Conservation (phyloP, 2,329 filamentous ascomycete species). For the Alternaria ethzedia region DNA sequence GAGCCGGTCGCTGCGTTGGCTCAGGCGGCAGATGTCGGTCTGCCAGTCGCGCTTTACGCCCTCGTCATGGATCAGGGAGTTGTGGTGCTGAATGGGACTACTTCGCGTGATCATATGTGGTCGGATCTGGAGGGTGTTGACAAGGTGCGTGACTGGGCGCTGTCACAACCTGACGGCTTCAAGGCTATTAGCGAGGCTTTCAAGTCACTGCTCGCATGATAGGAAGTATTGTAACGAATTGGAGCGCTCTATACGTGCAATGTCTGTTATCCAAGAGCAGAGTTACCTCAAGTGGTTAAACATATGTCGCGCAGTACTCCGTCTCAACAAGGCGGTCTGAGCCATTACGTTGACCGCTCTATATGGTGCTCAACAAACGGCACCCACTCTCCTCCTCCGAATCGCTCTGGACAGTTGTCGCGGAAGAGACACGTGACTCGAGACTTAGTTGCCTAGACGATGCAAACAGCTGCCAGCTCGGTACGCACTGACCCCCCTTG, state of each 20-base stretch:
- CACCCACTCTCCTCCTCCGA: not conserved
- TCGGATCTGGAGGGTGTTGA: constrained; percentile 58
- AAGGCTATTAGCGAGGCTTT: constrained; percentile 40
- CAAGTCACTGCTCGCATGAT: not conserved
- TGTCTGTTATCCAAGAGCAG: not conserved
- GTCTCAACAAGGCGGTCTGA: not conserved
- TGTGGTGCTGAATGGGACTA: constrained; percentile 64
- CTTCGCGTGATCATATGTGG: constrained; percentile 58
- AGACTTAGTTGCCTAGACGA: not conserved
- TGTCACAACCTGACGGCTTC: constrained; percentile 59
- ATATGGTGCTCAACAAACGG: not conserved
- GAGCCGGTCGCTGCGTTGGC: constrained; percentile 60
- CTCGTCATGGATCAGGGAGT: constrained; percentile 62
- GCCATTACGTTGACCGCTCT: not conserved
- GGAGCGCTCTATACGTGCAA: not conserved
- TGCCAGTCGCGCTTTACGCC: constrained; percentile 60
- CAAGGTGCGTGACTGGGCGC: constrained; percentile 52
- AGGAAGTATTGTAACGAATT: not conserved
- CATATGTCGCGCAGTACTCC: not conserved
- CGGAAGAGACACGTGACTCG: not conserved
- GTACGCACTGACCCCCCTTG: not conserved
- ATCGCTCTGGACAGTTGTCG: not conserved
- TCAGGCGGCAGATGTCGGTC: constrained; percentile 48
- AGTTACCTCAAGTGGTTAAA: not conserved
- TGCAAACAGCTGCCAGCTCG: not conserved